Percentiles rank a stretch among this genome's conserved stretches.
Conservation (phyloP, 345 rosid species). For the Ricinus communis region DNA sequence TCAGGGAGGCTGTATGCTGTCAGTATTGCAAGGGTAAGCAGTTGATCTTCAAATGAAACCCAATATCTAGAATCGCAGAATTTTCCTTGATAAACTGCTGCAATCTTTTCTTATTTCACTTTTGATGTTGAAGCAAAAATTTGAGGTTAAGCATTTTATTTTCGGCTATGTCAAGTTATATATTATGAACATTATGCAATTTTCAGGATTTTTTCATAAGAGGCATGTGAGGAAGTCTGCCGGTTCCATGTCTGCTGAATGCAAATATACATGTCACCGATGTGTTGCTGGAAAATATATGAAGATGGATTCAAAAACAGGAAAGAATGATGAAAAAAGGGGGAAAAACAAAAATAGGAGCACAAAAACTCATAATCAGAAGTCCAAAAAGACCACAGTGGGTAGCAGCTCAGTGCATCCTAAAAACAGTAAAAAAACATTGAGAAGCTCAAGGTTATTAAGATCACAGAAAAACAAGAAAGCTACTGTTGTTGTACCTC, state of each 20-base stretch:
- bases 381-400: constrained; percentile 35
- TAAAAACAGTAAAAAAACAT: constrained; percentile 24
- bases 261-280: constrained; percentile 57
- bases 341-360: constrained; percentile 38
- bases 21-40: constrained; percentile 73
- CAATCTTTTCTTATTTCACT: neutral
- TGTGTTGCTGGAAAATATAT: constrained; percentile 50
- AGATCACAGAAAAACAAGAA: constrained; percentile 46
- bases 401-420: constrained; percentile 34
- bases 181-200: constrained; percentile 21
- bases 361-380: constrained; percentile 40
- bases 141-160: neutral
- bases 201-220: constrained; percentile 78
- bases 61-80: neutral
- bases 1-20: constrained; percentile 93
- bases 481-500: constrained; percentile 51
- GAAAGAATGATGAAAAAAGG: constrained; percentile 36
- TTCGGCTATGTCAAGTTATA: constrained; percentile 12
- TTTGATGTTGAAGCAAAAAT: neutral
- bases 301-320: constrained; percentile 31
- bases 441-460: constrained; percentile 13
- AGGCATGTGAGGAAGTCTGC: constrained; percentile 66
- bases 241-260: constrained; percentile 40
- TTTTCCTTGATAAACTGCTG: constrained; percentile 1
- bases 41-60: constrained; percentile 2